phyloP scores from a whole-genome alignment of 2,329 filamentous ascomycete genomes.

The Pseudodiploospora longispora region DNA sequence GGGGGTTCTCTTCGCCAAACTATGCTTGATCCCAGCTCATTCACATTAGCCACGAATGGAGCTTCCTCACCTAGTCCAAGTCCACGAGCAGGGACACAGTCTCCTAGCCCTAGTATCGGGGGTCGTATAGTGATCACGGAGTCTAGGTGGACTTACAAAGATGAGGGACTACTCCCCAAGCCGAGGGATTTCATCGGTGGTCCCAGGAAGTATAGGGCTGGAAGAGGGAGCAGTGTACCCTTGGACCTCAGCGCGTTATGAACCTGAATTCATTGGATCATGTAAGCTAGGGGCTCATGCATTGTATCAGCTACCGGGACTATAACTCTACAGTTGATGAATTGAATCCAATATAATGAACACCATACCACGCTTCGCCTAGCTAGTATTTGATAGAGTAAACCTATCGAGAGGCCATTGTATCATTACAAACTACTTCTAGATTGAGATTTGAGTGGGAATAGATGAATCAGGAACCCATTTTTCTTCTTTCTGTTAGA shows the following conservation, averaged over 20 bases:
- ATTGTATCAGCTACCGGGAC: no score
- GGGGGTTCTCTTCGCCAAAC: slow-evolving; percentile 46
- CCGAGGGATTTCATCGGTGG: slow-evolving; percentile 73
- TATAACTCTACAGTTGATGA: no score
- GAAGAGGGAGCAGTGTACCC: slow-evolving; percentile 87
- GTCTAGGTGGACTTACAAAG: slow-evolving; percentile 76
- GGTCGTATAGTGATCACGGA: slow-evolving; percentile 60
- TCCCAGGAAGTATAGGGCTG: slow-evolving; percentile 75
- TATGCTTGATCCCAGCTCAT: slow-evolving; percentile 67
- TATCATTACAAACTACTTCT: no score
- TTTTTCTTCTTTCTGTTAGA: no score
- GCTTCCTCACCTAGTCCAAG: slow-evolving; percentile 41
- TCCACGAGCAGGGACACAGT: slow-evolving; percentile 25
- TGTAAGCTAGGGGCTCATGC: no score
- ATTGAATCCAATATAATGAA: no score
- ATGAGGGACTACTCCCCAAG: slow-evolving; percentile 73
- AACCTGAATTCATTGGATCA: no score
- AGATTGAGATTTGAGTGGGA: no score
- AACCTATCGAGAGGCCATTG: no score
- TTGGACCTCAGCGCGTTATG: slow-evolving; percentile 59
- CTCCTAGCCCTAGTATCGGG: slow-evolving; percentile 19
- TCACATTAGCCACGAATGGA: slow-evolving; percentile 63
- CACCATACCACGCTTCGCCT: no score
- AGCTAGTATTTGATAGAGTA: no score
- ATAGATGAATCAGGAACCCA: no score